phyloP scores from a whole-genome alignment of 176 grass and related monocot species.

The Zoysia japonica region DNA sequence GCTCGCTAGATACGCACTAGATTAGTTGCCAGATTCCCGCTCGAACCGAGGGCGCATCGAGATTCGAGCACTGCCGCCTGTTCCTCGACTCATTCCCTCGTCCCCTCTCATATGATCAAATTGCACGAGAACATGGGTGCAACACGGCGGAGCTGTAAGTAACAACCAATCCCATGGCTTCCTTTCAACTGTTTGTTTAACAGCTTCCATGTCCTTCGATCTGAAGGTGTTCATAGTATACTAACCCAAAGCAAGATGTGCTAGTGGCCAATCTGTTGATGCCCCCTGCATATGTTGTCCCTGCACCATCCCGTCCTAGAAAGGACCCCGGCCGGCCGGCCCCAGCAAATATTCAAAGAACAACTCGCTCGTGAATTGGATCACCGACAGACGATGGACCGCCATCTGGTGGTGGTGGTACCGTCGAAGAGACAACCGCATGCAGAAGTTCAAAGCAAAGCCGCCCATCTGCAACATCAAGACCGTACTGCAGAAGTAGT shows the following conservation, averaged over 20 bases:
- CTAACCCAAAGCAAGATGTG: not conserved
- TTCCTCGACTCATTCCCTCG: constrained; percentile 12
- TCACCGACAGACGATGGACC: constrained; percentile 37
- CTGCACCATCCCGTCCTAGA: constrained; percentile 33
- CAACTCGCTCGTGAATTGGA: constrained; percentile 20
- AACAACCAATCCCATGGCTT: constrained; percentile 35
- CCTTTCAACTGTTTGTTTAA: constrained; percentile 30
- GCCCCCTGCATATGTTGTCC: constrained; percentile 32
- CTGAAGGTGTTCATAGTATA: constrained; percentile 24
- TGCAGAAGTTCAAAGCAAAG: constrained; percentile 31
- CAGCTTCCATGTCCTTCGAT: constrained; percentile 35
- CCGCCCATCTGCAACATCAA: constrained; percentile 25
- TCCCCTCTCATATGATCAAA: constrained; percentile 18
- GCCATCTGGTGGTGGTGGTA: constrained; percentile 21
- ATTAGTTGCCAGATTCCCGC: constrained; percentile 35
- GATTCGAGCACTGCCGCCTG: constrained; percentile 14
- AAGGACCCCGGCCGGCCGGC: not conserved
- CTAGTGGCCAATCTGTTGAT: constrained; percentile 27
- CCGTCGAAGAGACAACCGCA: constrained; percentile 35
- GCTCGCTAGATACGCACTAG: constrained; percentile 25
- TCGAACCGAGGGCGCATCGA: not conserved
- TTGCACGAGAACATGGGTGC: constrained; percentile 24
- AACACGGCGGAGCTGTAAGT: not conserved
- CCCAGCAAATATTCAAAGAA: constrained; percentile 34
- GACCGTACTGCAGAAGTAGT: not conserved